Evolutionary conservation across 306 rosid genomes (phyloP).

Genomic region (Quercus cerris): DNA sequence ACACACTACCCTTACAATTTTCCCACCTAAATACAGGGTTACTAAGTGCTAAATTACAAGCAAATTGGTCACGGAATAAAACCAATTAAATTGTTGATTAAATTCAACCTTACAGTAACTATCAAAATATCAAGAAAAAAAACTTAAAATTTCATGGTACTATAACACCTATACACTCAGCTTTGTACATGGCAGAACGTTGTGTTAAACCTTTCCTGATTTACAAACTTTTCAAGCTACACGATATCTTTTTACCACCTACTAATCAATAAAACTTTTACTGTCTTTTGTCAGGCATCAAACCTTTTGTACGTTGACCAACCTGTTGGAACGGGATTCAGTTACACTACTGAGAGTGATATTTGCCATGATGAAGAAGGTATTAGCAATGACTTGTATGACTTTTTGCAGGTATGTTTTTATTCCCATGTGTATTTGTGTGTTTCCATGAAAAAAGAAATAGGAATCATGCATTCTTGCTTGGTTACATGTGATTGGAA

Average conservation of each 20-base stretch:
- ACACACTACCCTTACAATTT: too few relatives aligned
- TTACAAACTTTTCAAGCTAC: too few relatives aligned
- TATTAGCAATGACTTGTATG: slow-evolving; percentile 78
- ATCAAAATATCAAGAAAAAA: too few relatives aligned
- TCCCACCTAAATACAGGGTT: too few relatives aligned
- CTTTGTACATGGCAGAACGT: too few relatives aligned
- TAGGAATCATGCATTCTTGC: neutral
- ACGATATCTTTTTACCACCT: neutral
- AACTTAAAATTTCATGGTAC: too few relatives aligned
- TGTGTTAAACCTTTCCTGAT: neutral
- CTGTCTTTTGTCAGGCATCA: slow-evolving; percentile 59
- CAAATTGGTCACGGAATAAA: too few relatives aligned
- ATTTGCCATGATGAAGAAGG: slow-evolving; percentile 76
- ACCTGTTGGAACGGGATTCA: slow-evolving; percentile 93
- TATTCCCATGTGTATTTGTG: neutral
- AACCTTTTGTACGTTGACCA: slow-evolving; percentile 83
- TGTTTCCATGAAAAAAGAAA: neutral
- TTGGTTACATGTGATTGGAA: neutral
- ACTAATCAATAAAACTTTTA: neutral
- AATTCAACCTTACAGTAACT: too few relatives aligned
- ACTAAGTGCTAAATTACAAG: too few relatives aligned
- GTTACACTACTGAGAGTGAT: slow-evolving; percentile 65
- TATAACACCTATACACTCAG: too few relatives aligned
- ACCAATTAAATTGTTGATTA: too few relatives aligned
- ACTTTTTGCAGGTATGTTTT: slow-evolving; percentile 75